These are phyloP conservation scores for Biscutella auriculata DNA, from an alignment of 441 rosid species.

Conservation along the genomic window DNA sequence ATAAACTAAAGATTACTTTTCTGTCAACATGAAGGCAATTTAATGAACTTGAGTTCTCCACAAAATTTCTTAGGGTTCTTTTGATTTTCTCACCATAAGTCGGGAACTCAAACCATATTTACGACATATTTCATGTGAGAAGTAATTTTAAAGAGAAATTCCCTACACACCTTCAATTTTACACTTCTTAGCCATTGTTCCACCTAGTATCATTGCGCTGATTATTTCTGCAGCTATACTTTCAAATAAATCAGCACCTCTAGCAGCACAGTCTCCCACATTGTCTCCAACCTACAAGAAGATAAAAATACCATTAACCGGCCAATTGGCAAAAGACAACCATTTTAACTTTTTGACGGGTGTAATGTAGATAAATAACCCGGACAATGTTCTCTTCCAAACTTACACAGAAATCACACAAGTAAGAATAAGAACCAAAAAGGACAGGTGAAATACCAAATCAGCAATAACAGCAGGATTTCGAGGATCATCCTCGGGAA, in stretches of 20 bases:
- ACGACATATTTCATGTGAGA: background rate
- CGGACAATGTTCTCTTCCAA: background rate
- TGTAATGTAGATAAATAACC: background rate
- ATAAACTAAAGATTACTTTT: background rate
- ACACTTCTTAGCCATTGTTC: conserved; percentile 91
- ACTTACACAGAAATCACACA: background rate
- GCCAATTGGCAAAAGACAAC: background rate
- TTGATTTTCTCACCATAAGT: background rate
- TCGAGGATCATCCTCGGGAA: conserved; percentile 98
- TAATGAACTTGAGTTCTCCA: background rate
- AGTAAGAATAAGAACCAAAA: background rate
- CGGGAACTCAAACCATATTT: conserved; percentile 9
- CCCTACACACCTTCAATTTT: conserved; percentile 71
- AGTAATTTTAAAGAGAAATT: background rate
- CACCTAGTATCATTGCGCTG: conserved; percentile 98
- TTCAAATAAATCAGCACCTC: conserved; percentile 99
- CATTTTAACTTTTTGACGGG: background rate
- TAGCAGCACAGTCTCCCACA: conserved; percentile 99
- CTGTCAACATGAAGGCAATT: background rate
- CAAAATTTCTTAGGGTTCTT: background rate
- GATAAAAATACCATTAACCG: conserved; percentile 15
- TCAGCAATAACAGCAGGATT: conserved; percentile 99
- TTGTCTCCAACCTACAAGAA: conserved; percentile 79
- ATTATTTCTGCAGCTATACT: conserved; percentile 98
- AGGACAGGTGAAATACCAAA: conserved; percentile 46